Percentiles rank a stretch among this genome's conserved stretches.
These are phyloP conservation scores for Eremomyces bilateralis DNA, from an alignment of 495 filamentous ascomycete species.

Conservation along the genomic window DNA sequence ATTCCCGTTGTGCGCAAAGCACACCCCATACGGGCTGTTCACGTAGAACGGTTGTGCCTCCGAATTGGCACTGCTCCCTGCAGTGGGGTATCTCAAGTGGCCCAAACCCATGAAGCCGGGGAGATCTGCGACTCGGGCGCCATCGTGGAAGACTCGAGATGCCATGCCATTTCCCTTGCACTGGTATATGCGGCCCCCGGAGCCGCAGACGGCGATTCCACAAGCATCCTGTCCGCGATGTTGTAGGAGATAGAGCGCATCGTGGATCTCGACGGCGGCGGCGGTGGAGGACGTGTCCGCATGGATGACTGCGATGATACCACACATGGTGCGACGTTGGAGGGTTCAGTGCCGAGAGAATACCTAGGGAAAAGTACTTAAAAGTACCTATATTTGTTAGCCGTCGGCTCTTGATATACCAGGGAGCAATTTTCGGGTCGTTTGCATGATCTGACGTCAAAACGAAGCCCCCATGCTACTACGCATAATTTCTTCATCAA, in stretches of 20 bases:
- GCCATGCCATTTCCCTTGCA: conserved; percentile 89
- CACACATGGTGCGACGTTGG: conserved; percentile 46
- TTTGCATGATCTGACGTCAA: too few species aligned
- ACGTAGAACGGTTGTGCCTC: conserved; percentile 85
- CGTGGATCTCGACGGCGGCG: conserved; percentile 66
- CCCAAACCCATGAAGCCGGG: conserved; percentile 79
- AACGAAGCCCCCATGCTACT: too few species aligned
- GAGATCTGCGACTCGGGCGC: conserved; percentile 51
- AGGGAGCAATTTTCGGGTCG: too few species aligned
- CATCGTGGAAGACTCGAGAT: conserved; percentile 66
- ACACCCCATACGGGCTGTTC: conserved; percentile 70
- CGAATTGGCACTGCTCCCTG: conserved; percentile 61
- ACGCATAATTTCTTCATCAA: too few species aligned
- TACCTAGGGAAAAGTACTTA: too few species aligned
- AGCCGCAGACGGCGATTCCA: conserved; percentile 60
- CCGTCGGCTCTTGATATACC: too few species aligned
- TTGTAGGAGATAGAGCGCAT: conserved; percentile 74
- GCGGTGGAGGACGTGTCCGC: conserved; percentile 36
- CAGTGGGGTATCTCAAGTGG: conserved; percentile 80
- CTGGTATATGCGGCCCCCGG: conserved; percentile 66
- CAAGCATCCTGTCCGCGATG: conserved; percentile 82
- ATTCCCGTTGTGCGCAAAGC: conserved; percentile 66
- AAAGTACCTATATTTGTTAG: too few species aligned
- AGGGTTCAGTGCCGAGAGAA: too few species aligned
- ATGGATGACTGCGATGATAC: conserved; percentile 64